A percentile compares a stretch with the other conserved stretches of the same genome.
These are phyloP conservation scores for Paramecium pentaurelia DNA, from an alignment of 73 alveolate genomes.

Conservation along the genomic window DNA sequence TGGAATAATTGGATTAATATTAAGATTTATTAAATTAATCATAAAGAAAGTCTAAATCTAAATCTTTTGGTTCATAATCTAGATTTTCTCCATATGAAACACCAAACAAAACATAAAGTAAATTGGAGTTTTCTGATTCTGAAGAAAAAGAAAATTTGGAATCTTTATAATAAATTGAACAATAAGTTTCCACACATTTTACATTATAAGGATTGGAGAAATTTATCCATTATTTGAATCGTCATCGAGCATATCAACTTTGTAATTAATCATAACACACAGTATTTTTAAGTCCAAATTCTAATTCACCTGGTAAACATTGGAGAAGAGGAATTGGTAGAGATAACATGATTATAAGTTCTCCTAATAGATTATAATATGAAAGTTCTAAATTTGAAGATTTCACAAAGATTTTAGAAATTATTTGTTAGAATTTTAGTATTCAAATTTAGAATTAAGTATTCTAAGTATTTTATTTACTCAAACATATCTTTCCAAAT, in stretches of 20 bases:
- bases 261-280: background rate
- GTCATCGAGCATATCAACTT: constrained; percentile 28
- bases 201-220: background rate
- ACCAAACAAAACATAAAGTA: constrained; percentile 31
- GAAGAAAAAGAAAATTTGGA: constrained; percentile 21
- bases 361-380: background rate
- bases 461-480: background rate
- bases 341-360: constrained; percentile 33
- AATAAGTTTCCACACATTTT: background rate
- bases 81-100: constrained; percentile 30
- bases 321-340: constrained; percentile 55
- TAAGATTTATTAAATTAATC: background rate
- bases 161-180: background rate
- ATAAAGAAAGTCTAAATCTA: background rate
- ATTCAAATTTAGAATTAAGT: background rate
- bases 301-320: constrained; percentile 48
- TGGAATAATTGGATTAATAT: background rate
- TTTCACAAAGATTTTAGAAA: background rate
- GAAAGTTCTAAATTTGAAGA: constrained; percentile 18
- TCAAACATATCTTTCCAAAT: constrained; percentile 15
- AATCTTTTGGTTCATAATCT: constrained; percentile 12
- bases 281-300: constrained; percentile 34
- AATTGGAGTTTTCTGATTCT: constrained; percentile 9
- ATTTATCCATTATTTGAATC: constrained; percentile 7
- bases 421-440: background rate